Conservation (phyloP, 2,329 filamentous ascomycete genomes). For the Trichoderma sp. region DNA sequence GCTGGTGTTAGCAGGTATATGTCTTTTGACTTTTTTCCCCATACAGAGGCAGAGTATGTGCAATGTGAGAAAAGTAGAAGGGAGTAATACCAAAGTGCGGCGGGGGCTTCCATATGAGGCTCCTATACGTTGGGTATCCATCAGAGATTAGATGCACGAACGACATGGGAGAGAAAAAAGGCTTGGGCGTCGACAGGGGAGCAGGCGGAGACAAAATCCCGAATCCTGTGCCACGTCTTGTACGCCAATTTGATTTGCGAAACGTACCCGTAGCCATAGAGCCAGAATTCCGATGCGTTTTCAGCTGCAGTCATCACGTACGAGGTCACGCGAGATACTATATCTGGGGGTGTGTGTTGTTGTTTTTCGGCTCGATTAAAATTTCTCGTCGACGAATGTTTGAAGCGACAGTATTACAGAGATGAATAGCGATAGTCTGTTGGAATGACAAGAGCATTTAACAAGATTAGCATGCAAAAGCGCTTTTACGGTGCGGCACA, state of each 20-base stretch:
- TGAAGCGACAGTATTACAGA: neutral
- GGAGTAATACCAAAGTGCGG: conserved; percentile 76
- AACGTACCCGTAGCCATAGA: conserved; percentile 90
- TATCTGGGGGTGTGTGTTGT: neutral
- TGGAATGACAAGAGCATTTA: neutral
- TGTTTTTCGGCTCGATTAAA: neutral
- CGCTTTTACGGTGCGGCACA: neutral
- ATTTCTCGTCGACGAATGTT: neutral
- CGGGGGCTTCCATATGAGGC: conserved; percentile 96
- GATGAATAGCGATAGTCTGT: neutral
- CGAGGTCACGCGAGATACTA: neutral
- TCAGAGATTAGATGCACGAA: conserved; percentile 6
- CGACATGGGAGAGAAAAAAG: neutral
- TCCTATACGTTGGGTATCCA: conserved; percentile 46
- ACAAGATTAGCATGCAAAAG: neutral
- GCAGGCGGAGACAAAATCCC: neutral
- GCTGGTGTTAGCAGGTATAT: neutral
- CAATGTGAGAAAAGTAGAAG: neutral
- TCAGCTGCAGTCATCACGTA: conserved; percentile 7
- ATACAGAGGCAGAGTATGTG: neutral
- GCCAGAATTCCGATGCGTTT: conserved; percentile 72
- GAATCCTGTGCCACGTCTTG: conserved; percentile 1
- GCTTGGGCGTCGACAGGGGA: conserved; percentile 5
- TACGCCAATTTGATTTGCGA: neutral
- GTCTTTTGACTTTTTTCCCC: neutral